Evolutionary conservation across 371 early-diverging fungal genomes (phyloP).

Genomic region (Furculomyces boomerangus): DNA sequence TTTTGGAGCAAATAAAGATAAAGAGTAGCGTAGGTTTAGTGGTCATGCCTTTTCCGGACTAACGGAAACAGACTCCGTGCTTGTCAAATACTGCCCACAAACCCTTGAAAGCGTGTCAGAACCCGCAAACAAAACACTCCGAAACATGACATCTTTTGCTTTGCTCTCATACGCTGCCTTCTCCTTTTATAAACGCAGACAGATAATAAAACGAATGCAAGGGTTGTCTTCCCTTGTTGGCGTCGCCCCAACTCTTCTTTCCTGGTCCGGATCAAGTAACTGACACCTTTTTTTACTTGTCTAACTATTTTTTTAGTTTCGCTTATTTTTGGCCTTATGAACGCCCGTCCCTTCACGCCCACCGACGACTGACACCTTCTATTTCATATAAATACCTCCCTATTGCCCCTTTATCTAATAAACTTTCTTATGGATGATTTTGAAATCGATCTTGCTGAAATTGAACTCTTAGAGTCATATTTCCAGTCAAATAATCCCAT

Average conservation of each 20-base stretch:
- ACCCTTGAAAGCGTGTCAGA: conserved; percentile 1
- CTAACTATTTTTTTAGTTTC: neutral
- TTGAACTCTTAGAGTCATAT: no score
- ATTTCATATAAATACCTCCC: no score
- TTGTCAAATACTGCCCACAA: neutral
- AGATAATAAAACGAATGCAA: neutral
- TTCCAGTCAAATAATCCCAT: no score
- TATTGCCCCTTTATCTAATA: no score
- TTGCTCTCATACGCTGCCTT: neutral
- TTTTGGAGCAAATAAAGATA: neutral
- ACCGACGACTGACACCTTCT: neutral
- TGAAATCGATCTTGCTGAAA: no score
- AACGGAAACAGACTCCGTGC: neutral
- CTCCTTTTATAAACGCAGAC: neutral
- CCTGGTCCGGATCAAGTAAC: conserved; percentile 2
- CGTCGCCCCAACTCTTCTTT: neutral
- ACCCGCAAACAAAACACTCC: neutral
- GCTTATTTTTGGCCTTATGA: neutral
- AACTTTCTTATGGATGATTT: no score
- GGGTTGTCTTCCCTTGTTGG: neutral
- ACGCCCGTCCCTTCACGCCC: neutral
- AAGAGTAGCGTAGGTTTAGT: neutral
- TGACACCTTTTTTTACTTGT: neutral
- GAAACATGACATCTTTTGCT: neutral
- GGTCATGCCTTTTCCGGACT: conserved; percentile 3